A percentile compares a stretch with the other conserved stretches of the same genome.
These are phyloP conservation scores for Apiospora sp. DNA, from an alignment of 2,329 filamentous ascomycete species.

Conservation along the genomic window DNA sequence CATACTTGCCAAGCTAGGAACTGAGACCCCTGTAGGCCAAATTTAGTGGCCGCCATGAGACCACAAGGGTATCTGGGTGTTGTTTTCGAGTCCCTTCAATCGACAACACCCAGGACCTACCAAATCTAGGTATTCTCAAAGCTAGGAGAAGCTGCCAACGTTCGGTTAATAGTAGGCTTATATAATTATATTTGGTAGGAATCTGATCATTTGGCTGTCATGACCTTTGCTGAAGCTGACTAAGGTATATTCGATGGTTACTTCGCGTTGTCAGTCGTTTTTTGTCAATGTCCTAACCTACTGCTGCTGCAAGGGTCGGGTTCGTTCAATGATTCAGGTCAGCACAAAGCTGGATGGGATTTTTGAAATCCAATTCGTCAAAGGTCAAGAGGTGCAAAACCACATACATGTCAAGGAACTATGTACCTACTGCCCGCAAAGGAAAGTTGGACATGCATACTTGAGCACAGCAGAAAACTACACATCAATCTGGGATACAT, in stretches of 20 bases:
- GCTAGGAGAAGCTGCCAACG: background rate
- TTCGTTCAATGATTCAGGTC: background rate
- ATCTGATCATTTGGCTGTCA: background rate
- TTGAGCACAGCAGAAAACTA: background rate
- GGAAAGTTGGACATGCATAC: background rate
- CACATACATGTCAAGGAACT: background rate
- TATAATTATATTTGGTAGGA: background rate
- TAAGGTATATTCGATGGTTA: background rate
- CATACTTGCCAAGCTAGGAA: background rate
- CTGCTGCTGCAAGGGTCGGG: too few relatives aligned
- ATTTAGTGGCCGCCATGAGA: constrained; percentile 16
- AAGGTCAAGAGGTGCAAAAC: background rate
- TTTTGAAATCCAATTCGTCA: background rate
- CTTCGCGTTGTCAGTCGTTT: background rate
- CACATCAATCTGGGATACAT: background rate
- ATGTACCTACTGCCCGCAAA: background rate
- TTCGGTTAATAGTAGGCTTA: background rate
- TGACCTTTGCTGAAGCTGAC: background rate
- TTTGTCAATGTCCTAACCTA: background rate
- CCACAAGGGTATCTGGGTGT: background rate
- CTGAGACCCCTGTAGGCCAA: background rate
- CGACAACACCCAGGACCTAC: background rate
- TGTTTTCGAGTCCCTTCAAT: background rate
- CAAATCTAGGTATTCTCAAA: background rate
- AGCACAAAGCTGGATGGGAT: constrained; percentile 1